Percentiles rank a stretch among this genome's conserved stretches.
phyloP scores from a whole-genome alignment of 2,329 filamentous ascomycete genomes.

The Claviceps sp. region DNA sequence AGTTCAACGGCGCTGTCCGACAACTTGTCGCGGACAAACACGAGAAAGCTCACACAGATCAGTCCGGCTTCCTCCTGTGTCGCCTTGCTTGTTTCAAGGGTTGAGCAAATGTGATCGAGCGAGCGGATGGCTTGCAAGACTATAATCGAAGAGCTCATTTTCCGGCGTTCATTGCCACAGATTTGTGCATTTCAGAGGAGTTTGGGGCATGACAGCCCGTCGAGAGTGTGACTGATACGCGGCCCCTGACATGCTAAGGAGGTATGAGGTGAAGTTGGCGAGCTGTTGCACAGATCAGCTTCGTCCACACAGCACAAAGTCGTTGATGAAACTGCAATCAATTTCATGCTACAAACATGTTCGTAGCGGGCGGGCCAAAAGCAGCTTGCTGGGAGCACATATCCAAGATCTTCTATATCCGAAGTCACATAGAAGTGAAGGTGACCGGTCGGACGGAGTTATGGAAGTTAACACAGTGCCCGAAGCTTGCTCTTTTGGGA shows the following conservation, averaged over 20 bases:
- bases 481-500: neutral
- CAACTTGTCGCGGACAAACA: neutral
- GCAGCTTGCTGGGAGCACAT: neutral
- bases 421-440: too few relatives aligned
- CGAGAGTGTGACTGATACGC: constrained; percentile 1
- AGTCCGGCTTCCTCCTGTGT: neutral
- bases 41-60: constrained; percentile 1
- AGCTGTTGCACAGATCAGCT: neutral
- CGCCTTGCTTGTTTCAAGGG: constrained; percentile 1
- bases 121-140: neutral
- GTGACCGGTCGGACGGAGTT: too few relatives aligned
- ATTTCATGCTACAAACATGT: neutral
- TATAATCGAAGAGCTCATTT: neutral
- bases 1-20: neutral
- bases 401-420: too few relatives aligned
- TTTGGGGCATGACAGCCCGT: neutral
- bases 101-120: neutral
- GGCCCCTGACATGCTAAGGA: neutral
- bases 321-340: neutral
- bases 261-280: neutral
- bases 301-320: neutral
- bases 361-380: neutral
- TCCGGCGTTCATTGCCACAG: neutral
- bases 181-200: neutral
- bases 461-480: too few relatives aligned